These are phyloP conservation scores for Cicer cuneatum DNA, from an alignment of 306 rosid genomes.

Conservation along the genomic window DNA sequence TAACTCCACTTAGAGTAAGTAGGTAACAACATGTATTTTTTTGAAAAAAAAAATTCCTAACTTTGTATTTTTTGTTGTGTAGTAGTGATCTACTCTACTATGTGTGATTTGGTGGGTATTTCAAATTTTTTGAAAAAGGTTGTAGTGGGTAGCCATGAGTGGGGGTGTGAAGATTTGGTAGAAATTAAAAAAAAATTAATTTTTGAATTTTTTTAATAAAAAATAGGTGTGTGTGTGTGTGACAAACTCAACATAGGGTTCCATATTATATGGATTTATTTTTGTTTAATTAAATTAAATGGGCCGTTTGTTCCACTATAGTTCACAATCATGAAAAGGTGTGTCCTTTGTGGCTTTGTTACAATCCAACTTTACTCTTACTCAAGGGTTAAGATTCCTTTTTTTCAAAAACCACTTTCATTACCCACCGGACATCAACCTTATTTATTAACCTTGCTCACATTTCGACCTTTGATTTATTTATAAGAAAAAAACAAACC, in stretches of 20 bases:
- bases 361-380: slow-evolving; percentile 48
- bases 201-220: not conserved
- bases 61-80: slow-evolving; percentile 30
- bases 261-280: not conserved
- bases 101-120: slow-evolving; percentile 37
- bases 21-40: not conserved
- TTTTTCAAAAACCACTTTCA: slow-evolving; percentile 43
- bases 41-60: not conserved
- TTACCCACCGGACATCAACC: slow-evolving; percentile 44
- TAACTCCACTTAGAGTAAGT: not conserved
- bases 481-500: slow-evolving; percentile 27
- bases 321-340: slow-evolving; percentile 55
- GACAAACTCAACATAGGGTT: slow-evolving; percentile 52
- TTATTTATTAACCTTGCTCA: slow-evolving; percentile 44
- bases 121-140: slow-evolving; percentile 26
- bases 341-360: slow-evolving; percentile 52
- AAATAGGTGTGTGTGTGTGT: not conserved
- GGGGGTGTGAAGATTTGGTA: not conserved
- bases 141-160: slow-evolving; percentile 15
- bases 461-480: slow-evolving; percentile 34
- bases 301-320: slow-evolving; percentile 49
- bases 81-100: slow-evolving; percentile 41
- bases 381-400: slow-evolving; percentile 54
- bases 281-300: not conserved
- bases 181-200: not conserved